Conservation (phyloP, 208 protist species). For the Jaenimonas drosophilae region DNA sequence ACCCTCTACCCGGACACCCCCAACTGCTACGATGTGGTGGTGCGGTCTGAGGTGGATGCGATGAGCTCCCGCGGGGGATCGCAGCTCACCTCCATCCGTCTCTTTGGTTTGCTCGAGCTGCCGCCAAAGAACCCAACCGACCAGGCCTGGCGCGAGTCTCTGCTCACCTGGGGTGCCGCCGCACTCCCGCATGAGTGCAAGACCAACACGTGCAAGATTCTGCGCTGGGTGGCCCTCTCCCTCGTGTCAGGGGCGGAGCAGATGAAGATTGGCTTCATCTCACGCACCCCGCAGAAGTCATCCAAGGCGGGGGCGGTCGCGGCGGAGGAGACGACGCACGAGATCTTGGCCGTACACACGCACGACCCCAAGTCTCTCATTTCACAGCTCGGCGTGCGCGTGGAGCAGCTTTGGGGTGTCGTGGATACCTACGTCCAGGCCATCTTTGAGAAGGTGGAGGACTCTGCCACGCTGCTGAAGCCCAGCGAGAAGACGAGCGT, state of each 20-base stretch:
- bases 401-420: slow-evolving; percentile 72
- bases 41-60: slow-evolving; percentile 79
- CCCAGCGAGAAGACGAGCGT: slow-evolving; percentile 29
- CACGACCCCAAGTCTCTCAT: slow-evolving; percentile 38
- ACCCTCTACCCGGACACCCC: slow-evolving; percentile 56
- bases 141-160: slow-evolving; percentile 12
- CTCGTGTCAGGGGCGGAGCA: slow-evolving; percentile 46
- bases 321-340: slow-evolving; percentile 27
- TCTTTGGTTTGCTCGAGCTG: slow-evolving; percentile 81
- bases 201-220: slow-evolving; percentile 67
- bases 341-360: slow-evolving; percentile 50
- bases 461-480: slow-evolving; percentile 52
- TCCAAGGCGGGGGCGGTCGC: slow-evolving; percentile 16
- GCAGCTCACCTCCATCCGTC: slow-evolving; percentile 36
- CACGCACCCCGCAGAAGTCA: slow-evolving; percentile 23
- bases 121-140: slow-evolving; percentile 12
- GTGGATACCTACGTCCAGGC: slow-evolving; percentile 55
- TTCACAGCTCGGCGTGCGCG: slow-evolving; percentile 52
- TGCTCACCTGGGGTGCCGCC: slow-evolving; percentile 19
- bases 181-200: slow-evolving; percentile 53
- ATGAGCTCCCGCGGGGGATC: no score
- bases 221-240: slow-evolving; percentile 80
- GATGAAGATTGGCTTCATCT: slow-evolving; percentile 82
- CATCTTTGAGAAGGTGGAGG: slow-evolving; percentile 37
- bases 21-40: slow-evolving; percentile 72